Evolutionary conservation across 1,139 yeast species (phyloP), one percentile per base, ranked within the genome.

Genomic region (Pneumocystis oryctolagi): DNA sequence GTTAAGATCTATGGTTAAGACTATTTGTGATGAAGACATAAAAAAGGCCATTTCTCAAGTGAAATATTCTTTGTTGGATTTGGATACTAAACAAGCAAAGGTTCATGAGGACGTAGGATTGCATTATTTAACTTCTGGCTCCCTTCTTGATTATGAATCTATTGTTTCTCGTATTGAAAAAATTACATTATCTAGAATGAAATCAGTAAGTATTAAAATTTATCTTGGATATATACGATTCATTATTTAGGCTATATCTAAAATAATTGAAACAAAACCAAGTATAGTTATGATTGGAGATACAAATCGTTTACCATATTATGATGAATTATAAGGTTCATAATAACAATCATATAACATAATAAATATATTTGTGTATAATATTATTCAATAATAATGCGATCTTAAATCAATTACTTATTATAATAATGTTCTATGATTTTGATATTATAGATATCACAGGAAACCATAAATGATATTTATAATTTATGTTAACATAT

Each of bases 271-370:
- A 69, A 81, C 82, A 68, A 83, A 83, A 71, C 84, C 85, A 79
- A 89, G 86, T 79, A 85, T 86, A 73, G 95, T 86, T 69, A 96
- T 94, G 68, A 85, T 89, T 69, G 99, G 99, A 78, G 85, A 89
- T 76, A 84, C 87, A 68, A 85, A 85, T 74, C 84, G 82, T 70
- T 83, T 92, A 77, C 97, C 98, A 73, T 87, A 80, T 77, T 85
- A 87, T 73, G 89, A 86, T 75, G 97, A 92, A 79, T 85, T 92
- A 77, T 63, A 59, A 56, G 12, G 20, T 55, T 56, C 35, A 35
- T 16, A 47, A 12, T 20, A 37, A 47, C 31, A n/a, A 34, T 32
- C 20, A 55, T 30, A 59, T 28, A 12, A 34, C 14, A 55, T 31
- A 40, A 30, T 28, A 25, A 32, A 55, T 14, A 40, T 9, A 59